Evolutionary conservation across 2,329 filamentous ascomycete genomes (phyloP).

Genomic region (Pseudogymnoascus sp.): DNA sequence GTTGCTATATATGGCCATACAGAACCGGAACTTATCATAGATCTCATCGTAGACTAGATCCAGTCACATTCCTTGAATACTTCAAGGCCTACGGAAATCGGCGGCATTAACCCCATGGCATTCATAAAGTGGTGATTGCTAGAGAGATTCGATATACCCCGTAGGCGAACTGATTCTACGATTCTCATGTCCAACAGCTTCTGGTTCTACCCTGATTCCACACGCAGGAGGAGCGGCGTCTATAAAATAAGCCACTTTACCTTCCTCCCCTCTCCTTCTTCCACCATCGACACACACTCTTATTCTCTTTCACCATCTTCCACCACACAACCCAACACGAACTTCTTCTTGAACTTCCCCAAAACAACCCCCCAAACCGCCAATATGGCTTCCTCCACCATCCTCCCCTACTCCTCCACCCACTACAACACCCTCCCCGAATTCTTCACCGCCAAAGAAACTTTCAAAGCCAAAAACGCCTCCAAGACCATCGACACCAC

Average conservation of each 20-base stretch:
- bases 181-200: neutral
- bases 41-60: neutral
- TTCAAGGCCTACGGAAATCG: neutral
- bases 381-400: neutral
- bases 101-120: neutral
- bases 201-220: neutral
- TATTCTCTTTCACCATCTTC: neutral
- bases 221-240: neutral
- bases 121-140: neutral
- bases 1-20: neutral
- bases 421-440: neutral
- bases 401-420: neutral
- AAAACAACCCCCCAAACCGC: neutral
- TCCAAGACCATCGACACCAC: neutral
- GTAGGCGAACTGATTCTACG: neutral
- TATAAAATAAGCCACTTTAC: neutral
- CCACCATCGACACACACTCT: neutral
- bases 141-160: neutral
- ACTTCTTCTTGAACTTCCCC: neutral
- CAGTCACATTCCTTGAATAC: neutral
- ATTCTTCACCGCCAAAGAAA: neutral
- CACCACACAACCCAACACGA: neutral
- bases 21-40: neutral
- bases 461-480: neutral
- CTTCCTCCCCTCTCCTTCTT: neutral